These are phyloP conservation scores for Thelonectria discophora DNA, from an alignment of 2,329 filamentous ascomycete species.

Conservation along the genomic window DNA sequence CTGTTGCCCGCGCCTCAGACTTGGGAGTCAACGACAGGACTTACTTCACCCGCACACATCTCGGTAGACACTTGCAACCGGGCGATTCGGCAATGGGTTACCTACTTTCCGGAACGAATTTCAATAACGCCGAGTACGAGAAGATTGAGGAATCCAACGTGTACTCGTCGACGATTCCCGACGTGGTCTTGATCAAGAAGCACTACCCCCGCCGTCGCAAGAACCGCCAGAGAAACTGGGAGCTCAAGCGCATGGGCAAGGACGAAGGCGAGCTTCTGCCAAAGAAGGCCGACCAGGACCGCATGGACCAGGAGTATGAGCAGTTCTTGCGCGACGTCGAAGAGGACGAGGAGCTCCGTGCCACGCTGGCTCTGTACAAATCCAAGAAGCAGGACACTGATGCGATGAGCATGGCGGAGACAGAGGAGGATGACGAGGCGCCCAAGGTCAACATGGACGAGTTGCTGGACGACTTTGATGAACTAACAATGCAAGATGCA, in stretches of 20 bases:
- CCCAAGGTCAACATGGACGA: slow-evolving; percentile 82
- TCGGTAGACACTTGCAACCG: slow-evolving; percentile 83
- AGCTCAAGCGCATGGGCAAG: slow-evolving; percentile 89
- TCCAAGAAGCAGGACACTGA: slow-evolving; percentile 65
- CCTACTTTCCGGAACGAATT: slow-evolving; percentile 86
- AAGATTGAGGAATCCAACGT: slow-evolving; percentile 80
- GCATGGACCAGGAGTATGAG: slow-evolving; percentile 93
- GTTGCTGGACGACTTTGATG: slow-evolving; percentile 91
- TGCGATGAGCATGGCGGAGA: slow-evolving; percentile 74
- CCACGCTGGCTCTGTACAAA: slow-evolving; percentile 89
- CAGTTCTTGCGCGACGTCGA: slow-evolving; percentile 97
- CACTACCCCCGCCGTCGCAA: slow-evolving; percentile 89
- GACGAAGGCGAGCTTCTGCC: slow-evolving; percentile 89
- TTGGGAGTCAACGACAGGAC: slow-evolving; percentile 86
- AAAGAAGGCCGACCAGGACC: slow-evolving; percentile 86
- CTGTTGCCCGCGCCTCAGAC: slow-evolving; percentile 86
- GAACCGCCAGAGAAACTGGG: slow-evolving; percentile 85
- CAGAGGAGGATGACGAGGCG: slow-evolving; percentile 69
- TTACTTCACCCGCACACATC: slow-evolving; percentile 90
- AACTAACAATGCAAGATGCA: slow-evolving; percentile 61
- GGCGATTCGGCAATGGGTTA: slow-evolving; percentile 98
- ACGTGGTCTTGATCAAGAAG: slow-evolving; percentile 97
- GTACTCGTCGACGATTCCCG: slow-evolving; percentile 82
- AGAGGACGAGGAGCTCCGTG: slow-evolving; percentile 88
- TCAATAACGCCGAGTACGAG: slow-evolving; percentile 89